Base-by-base conservation (phyloP, 306 rosid genomes). In the Rosa chinensis region DNA sequence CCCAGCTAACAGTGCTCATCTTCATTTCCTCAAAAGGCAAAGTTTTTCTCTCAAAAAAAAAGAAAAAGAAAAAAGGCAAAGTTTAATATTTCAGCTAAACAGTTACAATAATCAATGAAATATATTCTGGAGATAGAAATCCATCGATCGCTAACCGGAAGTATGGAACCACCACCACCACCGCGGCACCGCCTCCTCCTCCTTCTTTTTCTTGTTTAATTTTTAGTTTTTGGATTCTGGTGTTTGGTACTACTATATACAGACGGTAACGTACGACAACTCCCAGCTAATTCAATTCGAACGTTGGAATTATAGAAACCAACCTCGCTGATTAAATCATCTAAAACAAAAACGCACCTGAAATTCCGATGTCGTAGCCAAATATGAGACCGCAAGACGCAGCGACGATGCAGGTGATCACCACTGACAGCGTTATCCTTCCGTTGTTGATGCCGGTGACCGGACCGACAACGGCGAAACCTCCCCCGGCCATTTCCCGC, bases 351-450 rank as follows among this genome's bases (percentile, higher is more conserved):
- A 73, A 3, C 9, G 68, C 53, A 91, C 97, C 97, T 82, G 93
- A 86, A 81, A 91, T 85, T 75, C 93, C 93, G 69, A 88, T 14
- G 78, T 91, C 97, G 75, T 89, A 91, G 84, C 97, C 93, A 66
- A 84, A 91, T 63, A 91, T 79, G 71, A 91, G 97, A 7, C 97
- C 97, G 81, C 92, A 75, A 4, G 97, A 86, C 1, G 92, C 97
- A 66, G 94, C 96, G 25, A 91, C 93, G 59, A 89, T 71, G 88
- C 96, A 91, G 8, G 93, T 86, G 71, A 89, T 77, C 18, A 92
- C 61, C 62, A 92, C 90, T 1, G 92, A 81, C 70, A 61, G 56
- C 8, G 94, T 92, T 13, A 89, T 75, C 89, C 82, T 88, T 75
- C 91, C 87, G 44, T 79, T 72, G 40, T 79, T 61, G 66, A 82